Base-by-base conservation (phyloP, 78 protist species). In the Planoprotostelium fungivorum region DNA sequence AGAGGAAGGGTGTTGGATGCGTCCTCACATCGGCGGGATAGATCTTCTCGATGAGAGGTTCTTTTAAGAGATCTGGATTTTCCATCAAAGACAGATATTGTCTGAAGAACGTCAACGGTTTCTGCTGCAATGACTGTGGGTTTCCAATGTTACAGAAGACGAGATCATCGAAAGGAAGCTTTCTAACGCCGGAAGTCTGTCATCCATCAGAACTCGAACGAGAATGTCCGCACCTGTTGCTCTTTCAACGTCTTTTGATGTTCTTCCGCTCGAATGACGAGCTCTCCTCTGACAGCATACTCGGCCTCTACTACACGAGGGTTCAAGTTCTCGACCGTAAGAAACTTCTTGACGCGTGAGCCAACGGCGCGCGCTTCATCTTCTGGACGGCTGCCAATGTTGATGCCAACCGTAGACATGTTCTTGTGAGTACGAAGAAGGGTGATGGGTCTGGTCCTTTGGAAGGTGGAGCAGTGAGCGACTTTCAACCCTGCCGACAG, bases 61-160 rank as follows among this genome's bases (percentile, higher is more conserved):
- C 63, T 38, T 92, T 73, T 5, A 95, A 28, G 0, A 97, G 90
- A 1, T 84, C 90, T 29, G 96, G 96, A 86, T 73, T 84, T 37
- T 90, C 91, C 29, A 92, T 37, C 38, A 96, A 84, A 1, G 98
- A 37, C 25, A 95, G 83, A 1, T 98, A 98, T 92, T 99, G 97
- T 1, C 99, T 95, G 89, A 93, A 89, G 84, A 95, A 99, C 0
- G 99, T 93, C 29, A 99, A 34, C 1, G 99, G 99, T 88, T 85
- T 5, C 93, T 99, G 99, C 38, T 86, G 63, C 10, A 99, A 93
- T 63, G 90, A 94, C 85, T 98, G 99, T 1, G 99, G 99, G 83
- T 99, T 99, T 38, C 99, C 99, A 84, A 99, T 99, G 95, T 99
- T 99, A 95, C 99, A 99, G 90, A 84, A 91, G 36, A 97, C 88